phyloP scores from a whole-genome alignment of 345 rosid genomes.

The Ceriops zippeliana region DNA sequence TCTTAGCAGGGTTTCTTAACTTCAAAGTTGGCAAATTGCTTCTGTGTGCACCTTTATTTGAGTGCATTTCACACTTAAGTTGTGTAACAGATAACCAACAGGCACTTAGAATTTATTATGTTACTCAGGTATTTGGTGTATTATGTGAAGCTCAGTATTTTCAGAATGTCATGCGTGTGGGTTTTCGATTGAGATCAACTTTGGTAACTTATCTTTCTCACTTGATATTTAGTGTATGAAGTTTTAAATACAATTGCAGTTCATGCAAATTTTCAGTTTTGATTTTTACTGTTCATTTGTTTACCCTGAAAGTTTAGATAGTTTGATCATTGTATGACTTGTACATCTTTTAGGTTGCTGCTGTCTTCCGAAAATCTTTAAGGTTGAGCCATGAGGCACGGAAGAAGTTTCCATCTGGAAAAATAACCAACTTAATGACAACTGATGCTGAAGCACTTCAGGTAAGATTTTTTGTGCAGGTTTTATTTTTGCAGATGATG shows the following conservation, averaged over 20 bases:
- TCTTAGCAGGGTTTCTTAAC: too few species aligned
- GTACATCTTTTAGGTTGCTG: conserved; percentile 66
- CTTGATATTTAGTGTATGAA: neutral
- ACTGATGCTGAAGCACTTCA: conserved; percentile 96
- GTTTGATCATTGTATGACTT: conserved; percentile 14
- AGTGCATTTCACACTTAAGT: conserved; percentile 1
- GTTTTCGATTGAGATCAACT: conserved; percentile 85
- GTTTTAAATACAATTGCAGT: neutral
- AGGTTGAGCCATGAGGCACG: conserved; percentile 93
- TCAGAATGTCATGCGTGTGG: conserved; percentile 99
- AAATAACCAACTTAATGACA: conserved; percentile 98
- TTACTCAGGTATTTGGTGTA: conserved; percentile 80
- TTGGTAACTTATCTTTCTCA: conserved; percentile 52
- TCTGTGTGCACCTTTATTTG: neutral
- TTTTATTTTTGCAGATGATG: neutral
- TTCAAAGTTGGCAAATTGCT: neutral
- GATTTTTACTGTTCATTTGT: neutral
- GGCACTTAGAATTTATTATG: conserved; percentile 12
- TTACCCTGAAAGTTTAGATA: neutral
- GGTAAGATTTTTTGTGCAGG: conserved; percentile 37
- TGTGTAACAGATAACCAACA: neutral
- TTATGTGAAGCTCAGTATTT: conserved; percentile 95
- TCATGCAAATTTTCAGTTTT: neutral
- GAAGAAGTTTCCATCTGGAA: conserved; percentile 76
- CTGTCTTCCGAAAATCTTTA: conserved; percentile 88